These are phyloP conservation scores for Ophiosphaerella korrae DNA, from an alignment of 2,329 filamentous ascomycete genomes.

Conservation along the genomic window DNA sequence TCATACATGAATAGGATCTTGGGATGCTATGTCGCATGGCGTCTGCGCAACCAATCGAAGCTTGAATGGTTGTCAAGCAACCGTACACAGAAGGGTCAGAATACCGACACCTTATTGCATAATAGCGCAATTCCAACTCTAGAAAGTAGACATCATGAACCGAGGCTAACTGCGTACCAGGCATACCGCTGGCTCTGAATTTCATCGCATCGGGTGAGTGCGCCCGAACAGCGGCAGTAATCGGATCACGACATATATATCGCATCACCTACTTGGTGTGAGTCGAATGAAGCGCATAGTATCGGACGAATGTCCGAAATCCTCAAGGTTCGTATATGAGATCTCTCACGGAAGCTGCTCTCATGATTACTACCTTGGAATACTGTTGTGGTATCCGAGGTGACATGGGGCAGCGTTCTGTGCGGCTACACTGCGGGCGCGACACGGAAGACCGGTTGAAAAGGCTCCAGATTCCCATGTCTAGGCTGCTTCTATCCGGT, in stretches of 20 bases:
- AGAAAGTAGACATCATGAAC: background rate
- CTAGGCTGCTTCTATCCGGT: slow-evolving; percentile 11
- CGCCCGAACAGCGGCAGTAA: slow-evolving; percentile 65
- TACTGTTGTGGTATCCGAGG: background rate
- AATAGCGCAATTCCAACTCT: slow-evolving; percentile 2
- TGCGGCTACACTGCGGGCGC: slow-evolving; percentile 84
- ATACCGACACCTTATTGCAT: slow-evolving; percentile 12
- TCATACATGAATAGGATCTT: slow-evolving; percentile 57
- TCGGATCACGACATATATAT: slow-evolving; percentile 42
- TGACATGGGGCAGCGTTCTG: slow-evolving; percentile 36
- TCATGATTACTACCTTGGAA: slow-evolving; percentile 7
- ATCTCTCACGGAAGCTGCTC: slow-evolving; percentile 40
- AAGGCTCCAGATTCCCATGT: slow-evolving; percentile 4
- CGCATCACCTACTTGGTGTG: slow-evolving; percentile 4
- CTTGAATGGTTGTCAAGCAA: slow-evolving; percentile 76
- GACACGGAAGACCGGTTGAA: slow-evolving; percentile 52
- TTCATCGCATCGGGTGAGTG: slow-evolving; percentile 93
- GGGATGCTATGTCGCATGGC: slow-evolving; percentile 64
- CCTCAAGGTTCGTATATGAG: slow-evolving; percentile 49
- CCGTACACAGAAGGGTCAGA: slow-evolving; percentile 78
- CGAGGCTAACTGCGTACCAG: slow-evolving; percentile 54
- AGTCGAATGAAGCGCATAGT: slow-evolving; percentile 14
- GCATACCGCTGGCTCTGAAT: slow-evolving; percentile 80
- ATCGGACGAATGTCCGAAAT: slow-evolving; percentile 23
- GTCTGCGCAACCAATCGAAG: slow-evolving; percentile 66